Percentiles rank a stretch among this genome's conserved stretches.
Evolutionary conservation across 2,329 filamentous ascomycete species (phyloP).

Genomic region (Botrytis cinerea): DNA sequence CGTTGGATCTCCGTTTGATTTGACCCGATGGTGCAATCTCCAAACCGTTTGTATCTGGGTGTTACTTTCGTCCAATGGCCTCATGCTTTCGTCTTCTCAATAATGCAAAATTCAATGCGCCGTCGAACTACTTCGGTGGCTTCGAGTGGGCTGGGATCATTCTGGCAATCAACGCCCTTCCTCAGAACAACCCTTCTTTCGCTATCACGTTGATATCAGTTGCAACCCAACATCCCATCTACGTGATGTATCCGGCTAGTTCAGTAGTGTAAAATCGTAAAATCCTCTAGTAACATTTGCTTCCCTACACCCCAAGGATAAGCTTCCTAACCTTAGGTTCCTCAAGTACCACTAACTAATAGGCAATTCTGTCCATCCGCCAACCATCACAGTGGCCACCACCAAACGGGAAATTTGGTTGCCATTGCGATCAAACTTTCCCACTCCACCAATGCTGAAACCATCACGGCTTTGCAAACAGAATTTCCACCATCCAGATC

Average conservation of each 20-base stretch:
- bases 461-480: neutral
- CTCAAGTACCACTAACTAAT: neutral
- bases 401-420: neutral
- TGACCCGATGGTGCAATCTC: constrained; percentile 10
- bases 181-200: neutral
- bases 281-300: neutral
- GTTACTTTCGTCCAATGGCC: neutral
- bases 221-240: neutral
- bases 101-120: neutral
- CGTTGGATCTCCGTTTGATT: neutral
- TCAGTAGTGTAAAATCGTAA: neutral
- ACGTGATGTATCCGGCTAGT: neutral
- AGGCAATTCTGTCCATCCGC: neutral
- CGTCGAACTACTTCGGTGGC: neutral
- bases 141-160: neutral
- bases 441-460: constrained; percentile 1
- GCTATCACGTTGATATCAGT: neutral
- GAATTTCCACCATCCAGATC: neutral
- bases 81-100: neutral
- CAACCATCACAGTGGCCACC: neutral
- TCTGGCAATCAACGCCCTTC: neutral
- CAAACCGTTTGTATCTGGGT: constrained; percentile 7
- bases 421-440: constrained; percentile 1
- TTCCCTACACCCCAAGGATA: neutral
- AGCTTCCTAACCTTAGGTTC: neutral